Conservation (phyloP, 495 filamentous ascomycete species). For the Massariosphaeria phaeospora region DNA sequence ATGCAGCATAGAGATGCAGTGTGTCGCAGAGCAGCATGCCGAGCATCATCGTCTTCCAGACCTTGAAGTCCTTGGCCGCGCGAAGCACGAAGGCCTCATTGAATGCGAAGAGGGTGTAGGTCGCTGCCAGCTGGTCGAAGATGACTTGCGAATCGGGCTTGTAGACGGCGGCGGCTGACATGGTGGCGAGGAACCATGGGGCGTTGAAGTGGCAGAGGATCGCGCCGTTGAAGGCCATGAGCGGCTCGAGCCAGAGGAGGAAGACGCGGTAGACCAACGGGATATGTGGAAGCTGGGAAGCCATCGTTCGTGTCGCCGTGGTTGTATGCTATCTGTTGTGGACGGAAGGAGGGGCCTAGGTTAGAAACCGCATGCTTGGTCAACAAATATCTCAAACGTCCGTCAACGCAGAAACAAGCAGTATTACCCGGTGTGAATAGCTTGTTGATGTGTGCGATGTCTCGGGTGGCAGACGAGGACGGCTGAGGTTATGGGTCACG, state of each 20-base stretch:
- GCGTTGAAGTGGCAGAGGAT: constrained; percentile 31
- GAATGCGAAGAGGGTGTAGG: constrained; percentile 35
- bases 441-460: too few species aligned
- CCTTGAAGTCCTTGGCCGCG: constrained; percentile 27
- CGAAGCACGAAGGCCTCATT: constrained; percentile 36
- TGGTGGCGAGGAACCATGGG: constrained; percentile 27
- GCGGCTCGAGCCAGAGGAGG: constrained; percentile 38
- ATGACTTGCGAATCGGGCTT: constrained; percentile 29
- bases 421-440: too few species aligned
- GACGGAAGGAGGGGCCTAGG: too few species aligned
- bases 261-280: constrained; percentile 36
- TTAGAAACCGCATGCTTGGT: too few species aligned
- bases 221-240: constrained; percentile 34
- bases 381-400: too few species aligned
- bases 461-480: too few species aligned
- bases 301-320: too few species aligned
- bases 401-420: too few species aligned
- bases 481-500: too few species aligned
- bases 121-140: constrained; percentile 36
- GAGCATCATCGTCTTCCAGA: constrained; percentile 35
- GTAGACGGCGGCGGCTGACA: constrained; percentile 27
- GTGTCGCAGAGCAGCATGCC: constrained; percentile 36
- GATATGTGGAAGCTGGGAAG: constrained; percentile 18
- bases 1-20: constrained; percentile 34
- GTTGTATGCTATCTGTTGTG: too few species aligned